Conservation (phyloP, 768 basidiomycete species). For the Dacryopinax spathularia region DNA sequence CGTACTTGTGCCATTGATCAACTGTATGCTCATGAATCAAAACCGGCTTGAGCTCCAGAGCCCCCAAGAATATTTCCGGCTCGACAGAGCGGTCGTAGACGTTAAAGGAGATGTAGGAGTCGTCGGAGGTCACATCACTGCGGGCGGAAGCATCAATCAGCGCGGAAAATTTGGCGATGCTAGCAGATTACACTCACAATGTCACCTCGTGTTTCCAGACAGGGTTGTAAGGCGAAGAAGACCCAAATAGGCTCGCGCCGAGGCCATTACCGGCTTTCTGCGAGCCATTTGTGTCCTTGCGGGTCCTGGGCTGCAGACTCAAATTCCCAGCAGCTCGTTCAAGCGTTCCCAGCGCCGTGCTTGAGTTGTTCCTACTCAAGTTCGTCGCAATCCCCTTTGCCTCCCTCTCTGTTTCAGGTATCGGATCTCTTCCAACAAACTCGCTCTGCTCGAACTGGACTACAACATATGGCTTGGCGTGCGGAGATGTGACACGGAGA, state of each 20-base stretch:
- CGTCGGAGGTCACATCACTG: constrained; percentile 88
- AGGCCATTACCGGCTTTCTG: neutral
- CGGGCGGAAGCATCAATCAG: constrained; percentile 9
- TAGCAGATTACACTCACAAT: constrained; percentile 55
- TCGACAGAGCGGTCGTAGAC: constrained; percentile 73
- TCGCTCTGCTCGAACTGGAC: constrained; percentile 99
- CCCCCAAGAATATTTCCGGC: constrained; percentile 81
- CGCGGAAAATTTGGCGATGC: constrained; percentile 10
- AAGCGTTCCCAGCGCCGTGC: constrained; percentile 41
- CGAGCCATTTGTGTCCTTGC: neutral
- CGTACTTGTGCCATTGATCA: constrained; percentile 94
- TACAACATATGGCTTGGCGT: constrained; percentile 78
- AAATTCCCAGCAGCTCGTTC: constrained; percentile 15
- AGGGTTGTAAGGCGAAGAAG: constrained; percentile 52
- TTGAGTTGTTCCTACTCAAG: constrained; percentile 43
- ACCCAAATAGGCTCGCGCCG: constrained; percentile 12
- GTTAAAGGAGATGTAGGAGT: constrained; percentile 69
- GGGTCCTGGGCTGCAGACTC: neutral
- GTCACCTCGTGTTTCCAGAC: constrained; percentile 99
- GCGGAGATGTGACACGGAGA: constrained; percentile 53
- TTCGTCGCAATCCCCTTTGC: constrained; percentile 63
- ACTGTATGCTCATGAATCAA: constrained; percentile 87
- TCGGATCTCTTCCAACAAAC: constrained; percentile 84
- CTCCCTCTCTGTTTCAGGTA: constrained; percentile 66
- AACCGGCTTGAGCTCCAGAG: constrained; percentile 78